Percentiles rank a stretch among this genome's conserved stretches.
Conservation (phyloP, 176 grass and related monocot species). For the Carex kokanica region DNA sequence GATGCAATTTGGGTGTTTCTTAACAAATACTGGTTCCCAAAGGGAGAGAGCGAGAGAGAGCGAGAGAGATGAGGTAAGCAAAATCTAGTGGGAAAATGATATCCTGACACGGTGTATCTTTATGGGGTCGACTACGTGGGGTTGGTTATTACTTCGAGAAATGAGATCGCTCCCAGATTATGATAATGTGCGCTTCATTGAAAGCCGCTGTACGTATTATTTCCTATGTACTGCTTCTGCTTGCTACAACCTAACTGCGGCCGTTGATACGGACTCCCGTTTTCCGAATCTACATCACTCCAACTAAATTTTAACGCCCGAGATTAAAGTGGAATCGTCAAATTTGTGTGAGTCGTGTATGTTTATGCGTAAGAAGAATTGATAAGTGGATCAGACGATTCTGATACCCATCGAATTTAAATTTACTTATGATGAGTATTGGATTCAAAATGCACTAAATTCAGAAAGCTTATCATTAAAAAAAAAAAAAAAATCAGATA, state of each 20-base stretch:
- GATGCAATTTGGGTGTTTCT: neutral
- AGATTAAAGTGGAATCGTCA: no score
- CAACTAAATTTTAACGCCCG: no score
- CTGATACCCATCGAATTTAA: no score
- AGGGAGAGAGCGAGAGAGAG: conserved; percentile 14
- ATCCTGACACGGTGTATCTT: conserved; percentile 39
- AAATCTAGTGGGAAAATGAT: conserved; percentile 48
- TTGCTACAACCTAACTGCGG: neutral
- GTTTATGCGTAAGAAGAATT: no score
- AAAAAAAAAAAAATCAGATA: no score
- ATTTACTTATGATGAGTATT: no score
- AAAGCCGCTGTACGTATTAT: conserved; percentile 1
- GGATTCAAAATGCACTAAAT: no score
- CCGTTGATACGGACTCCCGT: neutral
- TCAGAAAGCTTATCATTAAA: no score
- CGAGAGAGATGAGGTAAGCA: conserved; percentile 42
- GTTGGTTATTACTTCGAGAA: neutral
- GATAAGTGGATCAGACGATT: no score
- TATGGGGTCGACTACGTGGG: conserved; percentile 35
- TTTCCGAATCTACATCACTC: no score
- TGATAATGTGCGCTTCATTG: neutral
- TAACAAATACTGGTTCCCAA: neutral
- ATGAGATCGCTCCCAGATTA: neutral
- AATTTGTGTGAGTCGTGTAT: no score
- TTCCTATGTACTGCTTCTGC: neutral